Evolutionary conservation across 2,329 filamentous ascomycete genomes (phyloP).

Genomic region (Myriosclerotinia scirpicola): DNA sequence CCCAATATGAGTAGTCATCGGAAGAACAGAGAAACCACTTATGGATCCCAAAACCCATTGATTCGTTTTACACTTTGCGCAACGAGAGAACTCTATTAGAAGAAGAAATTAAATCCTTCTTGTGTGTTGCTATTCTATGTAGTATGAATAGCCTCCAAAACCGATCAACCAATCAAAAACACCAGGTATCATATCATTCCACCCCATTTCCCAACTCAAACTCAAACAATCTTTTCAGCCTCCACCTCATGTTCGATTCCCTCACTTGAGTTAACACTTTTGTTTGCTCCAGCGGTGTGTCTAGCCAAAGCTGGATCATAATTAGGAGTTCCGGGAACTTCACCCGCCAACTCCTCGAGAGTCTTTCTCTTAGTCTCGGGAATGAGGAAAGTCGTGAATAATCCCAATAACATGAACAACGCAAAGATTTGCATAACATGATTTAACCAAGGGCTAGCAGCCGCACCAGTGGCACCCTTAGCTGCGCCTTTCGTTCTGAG

Average conservation of each 20-base stretch:
- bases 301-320: slow-evolving; percentile 19
- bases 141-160: neutral
- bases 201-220: neutral
- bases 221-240: slow-evolving; percentile 6
- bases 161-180: slow-evolving; percentile 11
- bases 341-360: slow-evolving; percentile 58
- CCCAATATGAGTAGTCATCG: neutral
- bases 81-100: neutral
- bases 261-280: slow-evolving; percentile 7
- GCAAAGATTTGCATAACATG: slow-evolving; percentile 77
- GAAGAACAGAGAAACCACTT: neutral
- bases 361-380: slow-evolving; percentile 76
- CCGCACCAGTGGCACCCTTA: slow-evolving; percentile 30
- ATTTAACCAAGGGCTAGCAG: slow-evolving; percentile 58
- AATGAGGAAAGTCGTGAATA: slow-evolving; percentile 66
- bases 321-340: slow-evolving; percentile 22
- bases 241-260: neutral
- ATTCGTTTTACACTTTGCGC: neutral
- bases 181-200: slow-evolving; percentile 14
- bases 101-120: neutral
- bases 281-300: neutral
- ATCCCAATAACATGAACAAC: slow-evolving; percentile 74
- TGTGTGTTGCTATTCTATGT: neutral
- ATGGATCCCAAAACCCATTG: neutral
- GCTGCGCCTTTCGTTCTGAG: slow-evolving; percentile 47